Conservation (phyloP, 1,284 basidiomycete genomes). For the Somion occarium region DNA sequence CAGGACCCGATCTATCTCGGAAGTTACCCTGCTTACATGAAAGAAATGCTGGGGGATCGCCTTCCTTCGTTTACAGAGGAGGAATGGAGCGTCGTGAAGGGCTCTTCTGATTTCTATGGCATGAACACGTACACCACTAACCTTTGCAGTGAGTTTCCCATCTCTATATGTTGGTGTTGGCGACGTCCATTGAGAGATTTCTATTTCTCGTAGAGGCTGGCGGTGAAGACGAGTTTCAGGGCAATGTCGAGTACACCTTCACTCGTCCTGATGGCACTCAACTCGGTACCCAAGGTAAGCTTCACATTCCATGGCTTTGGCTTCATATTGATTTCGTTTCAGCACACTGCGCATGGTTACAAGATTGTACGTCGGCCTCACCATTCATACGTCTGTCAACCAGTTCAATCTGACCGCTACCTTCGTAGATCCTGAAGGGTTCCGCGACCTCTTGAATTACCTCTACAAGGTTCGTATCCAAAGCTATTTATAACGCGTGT, state of each 20-base stretch:
- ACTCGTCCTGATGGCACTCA: constrained; percentile 59
- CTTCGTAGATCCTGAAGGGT: constrained; percentile 49
- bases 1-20: constrained; percentile 74
- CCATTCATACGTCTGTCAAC: neutral
- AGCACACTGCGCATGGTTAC: constrained; percentile 62
- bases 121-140: constrained; percentile 75
- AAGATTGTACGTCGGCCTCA: constrained; percentile 43
- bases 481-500: neutral
- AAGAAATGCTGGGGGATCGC: constrained; percentile 54
- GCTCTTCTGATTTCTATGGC: constrained; percentile 68
- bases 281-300: constrained; percentile 61
- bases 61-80: constrained; percentile 63
- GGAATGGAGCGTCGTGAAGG: constrained; percentile 58
- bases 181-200: constrained; percentile 6
- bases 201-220: constrained; percentile 40
- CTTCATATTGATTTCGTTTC: constrained; percentile 5
- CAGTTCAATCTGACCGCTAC: constrained; percentile 6
- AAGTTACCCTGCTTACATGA: constrained; percentile 61
- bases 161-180: constrained; percentile 12
- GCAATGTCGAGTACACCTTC: constrained; percentile 57
- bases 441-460: constrained; percentile 65
- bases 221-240: constrained; percentile 63
- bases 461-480: constrained; percentile 50
- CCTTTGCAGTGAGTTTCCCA: constrained; percentile 46
- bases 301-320: neutral